Evolutionary conservation across 2,329 filamentous ascomycete species (phyloP).

Genomic region (Fusarium cyanostomum): DNA sequence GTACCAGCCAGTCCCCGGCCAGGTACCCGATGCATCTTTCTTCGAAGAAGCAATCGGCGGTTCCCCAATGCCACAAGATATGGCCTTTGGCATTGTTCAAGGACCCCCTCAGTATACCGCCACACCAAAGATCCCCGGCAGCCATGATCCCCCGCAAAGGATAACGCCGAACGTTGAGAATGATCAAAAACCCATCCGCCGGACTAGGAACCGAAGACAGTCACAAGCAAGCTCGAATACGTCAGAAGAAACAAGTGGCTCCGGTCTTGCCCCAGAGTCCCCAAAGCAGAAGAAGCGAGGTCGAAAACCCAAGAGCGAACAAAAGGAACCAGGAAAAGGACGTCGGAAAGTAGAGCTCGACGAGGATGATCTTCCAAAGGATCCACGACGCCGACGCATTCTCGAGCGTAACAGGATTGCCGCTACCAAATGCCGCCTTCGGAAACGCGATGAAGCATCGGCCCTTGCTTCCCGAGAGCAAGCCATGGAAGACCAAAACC

Average conservation of each 20-base stretch:
- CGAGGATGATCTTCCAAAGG: conserved; percentile 36
- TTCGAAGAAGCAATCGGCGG: conserved; percentile 42
- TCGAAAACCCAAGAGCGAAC: conserved; percentile 37
- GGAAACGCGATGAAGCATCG: conserved; percentile 46
- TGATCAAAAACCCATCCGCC: conserved; percentile 22
- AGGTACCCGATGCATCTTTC: conserved; percentile 36
- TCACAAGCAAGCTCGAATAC: conserved; percentile 21
- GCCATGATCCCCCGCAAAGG: conserved; percentile 2
- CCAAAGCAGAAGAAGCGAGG: conserved; percentile 41
- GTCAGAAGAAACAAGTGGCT: conserved; percentile 8
- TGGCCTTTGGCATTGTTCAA: conserved; percentile 29
- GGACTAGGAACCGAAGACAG: conserved; percentile 14
- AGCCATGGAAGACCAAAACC: conserved; percentile 44
- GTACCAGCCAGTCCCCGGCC: conserved; percentile 30
- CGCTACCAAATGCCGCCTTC: conserved; percentile 46
- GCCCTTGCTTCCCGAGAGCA: conserved; percentile 44
- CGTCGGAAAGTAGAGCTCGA: conserved; percentile 29
- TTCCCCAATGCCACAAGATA: conserved; percentile 32
- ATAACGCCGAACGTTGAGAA: conserved; percentile 18
- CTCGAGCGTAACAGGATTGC: conserved; percentile 47
- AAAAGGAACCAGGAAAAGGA: conserved; percentile 17
- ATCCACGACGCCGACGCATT: conserved; percentile 40
- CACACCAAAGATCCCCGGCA: conserved; percentile 4
- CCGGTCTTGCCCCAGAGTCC: neutral
- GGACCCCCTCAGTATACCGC: conserved; percentile 25